Evolutionary conservation across 148 eudicot species (phyloP), one percentile per base, ranked within the genome.

Genomic region (Selenicereus undatus): DNA sequence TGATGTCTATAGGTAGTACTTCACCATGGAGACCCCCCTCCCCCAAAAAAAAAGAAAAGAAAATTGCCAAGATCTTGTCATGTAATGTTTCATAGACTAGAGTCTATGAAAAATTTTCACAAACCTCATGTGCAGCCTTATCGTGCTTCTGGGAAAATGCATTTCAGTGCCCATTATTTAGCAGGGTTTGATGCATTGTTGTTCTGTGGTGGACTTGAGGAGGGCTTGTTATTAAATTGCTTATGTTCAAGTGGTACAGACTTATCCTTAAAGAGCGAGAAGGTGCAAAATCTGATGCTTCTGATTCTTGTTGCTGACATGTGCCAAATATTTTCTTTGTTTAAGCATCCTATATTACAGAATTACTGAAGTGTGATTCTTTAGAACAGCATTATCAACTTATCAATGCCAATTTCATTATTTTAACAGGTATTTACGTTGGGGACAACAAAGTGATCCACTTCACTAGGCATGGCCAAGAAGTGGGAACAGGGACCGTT

Each of bases 381-480:
- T 62, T 22, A 21, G 11, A 9, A 62, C 22, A 11, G 18, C 35
- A 66, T 66, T 66, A 11, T 26, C 43, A 32, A 66, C 71, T 26
- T 26, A 17, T 66, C 18, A 26, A 27, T 66, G 24, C 30, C 8
- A 26, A 32, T 18, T 66, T 24, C 10, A 12, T 12, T 48, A 3
- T 16, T 14, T 26, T 27, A 66, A 27, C 71, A 93, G 98, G 98
- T 36, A 91, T 94, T 22, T 91, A 88, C 56, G 80, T 90, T 76
- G 98, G 98, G 62, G 93, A 92, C 56, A 76, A 89, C 77, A 89
- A 86, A 85, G 98, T 94, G 26, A 84, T 94, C 62, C 98, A 94
- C 84, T 94, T 94, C 90, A 94, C 98, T 22, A 90, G 98, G 81
- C 94, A 83, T 8, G 98, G 98, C 65, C 94, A 88, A 71, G 98